These are phyloP conservation scores for Aspergillus kassunensis DNA, from an alignment of 495 filamentous ascomycete species.

Conservation along the genomic window DNA sequence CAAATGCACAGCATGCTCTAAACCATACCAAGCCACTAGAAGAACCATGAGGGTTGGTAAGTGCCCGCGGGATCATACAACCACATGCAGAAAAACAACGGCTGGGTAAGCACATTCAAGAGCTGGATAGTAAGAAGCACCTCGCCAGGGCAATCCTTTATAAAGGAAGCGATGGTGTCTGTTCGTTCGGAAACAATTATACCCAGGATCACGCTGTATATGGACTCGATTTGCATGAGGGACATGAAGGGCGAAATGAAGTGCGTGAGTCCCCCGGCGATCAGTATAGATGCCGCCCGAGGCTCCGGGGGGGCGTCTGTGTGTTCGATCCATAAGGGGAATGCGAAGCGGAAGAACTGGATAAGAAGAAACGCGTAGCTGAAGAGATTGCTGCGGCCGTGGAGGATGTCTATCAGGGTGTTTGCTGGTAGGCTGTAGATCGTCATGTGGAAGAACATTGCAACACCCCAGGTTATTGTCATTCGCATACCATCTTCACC, in stretches of 20 bases:
- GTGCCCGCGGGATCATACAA: background rate
- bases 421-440: background rate
- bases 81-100: background rate
- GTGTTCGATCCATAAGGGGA: background rate
- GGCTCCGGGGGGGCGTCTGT: background rate
- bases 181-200: background rate
- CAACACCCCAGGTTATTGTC: background rate
- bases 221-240: background rate
- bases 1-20: too few relatives aligned
- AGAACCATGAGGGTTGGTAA: background rate
- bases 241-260: background rate
- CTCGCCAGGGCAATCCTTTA: background rate
- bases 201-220: background rate
- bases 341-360: background rate
- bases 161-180: background rate
- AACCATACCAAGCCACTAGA: background rate
- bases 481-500: background rate
- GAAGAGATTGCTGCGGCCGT: background rate
- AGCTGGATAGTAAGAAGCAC: background rate
- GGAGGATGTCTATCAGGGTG: background rate
- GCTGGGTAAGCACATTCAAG: background rate
- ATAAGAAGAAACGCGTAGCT: background rate
- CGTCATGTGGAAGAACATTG: background rate
- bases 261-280: background rate
- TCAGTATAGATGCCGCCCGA: background rate